These are phyloP conservation scores for Paraphaeosphaeria sporulosa DNA, from an alignment of 2,329 filamentous ascomycete species.

Conservation along the genomic window DNA sequence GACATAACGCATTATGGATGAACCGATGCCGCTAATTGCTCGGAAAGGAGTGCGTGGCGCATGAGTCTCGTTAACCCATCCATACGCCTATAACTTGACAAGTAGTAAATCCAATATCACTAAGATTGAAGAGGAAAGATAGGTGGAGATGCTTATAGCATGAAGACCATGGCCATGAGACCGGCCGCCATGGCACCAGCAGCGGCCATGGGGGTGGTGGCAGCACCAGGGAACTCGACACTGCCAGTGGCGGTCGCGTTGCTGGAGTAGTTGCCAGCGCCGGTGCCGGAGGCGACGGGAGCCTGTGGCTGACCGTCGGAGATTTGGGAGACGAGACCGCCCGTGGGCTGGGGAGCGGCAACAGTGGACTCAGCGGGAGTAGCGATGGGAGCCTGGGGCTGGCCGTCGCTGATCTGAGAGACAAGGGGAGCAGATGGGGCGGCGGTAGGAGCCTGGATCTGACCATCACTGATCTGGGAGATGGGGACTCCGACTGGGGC, in stretches of 20 bases:
- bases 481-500: constrained; percentile 14
- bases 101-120: neutral
- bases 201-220: constrained; percentile 27
- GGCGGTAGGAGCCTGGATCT: constrained; percentile 21
- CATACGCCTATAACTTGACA: neutral
- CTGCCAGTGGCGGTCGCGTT: constrained; percentile 23
- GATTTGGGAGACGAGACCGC: constrained; percentile 18
- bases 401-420: constrained; percentile 25
- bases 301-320: constrained; percentile 20
- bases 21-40: constrained; percentile 5
- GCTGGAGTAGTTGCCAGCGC: constrained; percentile 20
- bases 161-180: constrained; percentile 36
- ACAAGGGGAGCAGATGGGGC: constrained; percentile 6
- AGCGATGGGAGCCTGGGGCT: constrained; percentile 19
- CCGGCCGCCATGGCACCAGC: constrained; percentile 38
- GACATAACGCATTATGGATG: neutral
- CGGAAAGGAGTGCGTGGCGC: constrained; percentile 10
- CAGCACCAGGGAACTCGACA: constrained; percentile 42
- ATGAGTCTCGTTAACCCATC: neutral
- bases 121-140: neutral
- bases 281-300: constrained; percentile 13
- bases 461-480: constrained; percentile 24
- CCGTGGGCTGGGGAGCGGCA: constrained; percentile 2
- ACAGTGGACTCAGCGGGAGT: neutral
- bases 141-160: constrained; percentile 33